Conservation (phyloP, 768 basidiomycete genomes). For the Suillus weaverae region DNA sequence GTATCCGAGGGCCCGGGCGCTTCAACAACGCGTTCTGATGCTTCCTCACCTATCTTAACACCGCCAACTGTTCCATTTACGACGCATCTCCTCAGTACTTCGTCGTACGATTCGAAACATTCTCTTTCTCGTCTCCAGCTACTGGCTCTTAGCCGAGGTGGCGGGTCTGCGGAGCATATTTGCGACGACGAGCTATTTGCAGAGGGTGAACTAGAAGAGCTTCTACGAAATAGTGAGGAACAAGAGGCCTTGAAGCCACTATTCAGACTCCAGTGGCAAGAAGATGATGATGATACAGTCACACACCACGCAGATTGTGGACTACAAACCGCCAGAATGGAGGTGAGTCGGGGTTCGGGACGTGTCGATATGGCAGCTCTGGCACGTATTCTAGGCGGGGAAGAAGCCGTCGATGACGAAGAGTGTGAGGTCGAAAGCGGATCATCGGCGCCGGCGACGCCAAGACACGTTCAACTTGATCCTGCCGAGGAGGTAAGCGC, state of each 20-base stretch:
- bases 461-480: conserved; percentile 20
- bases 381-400: conserved; percentile 45
- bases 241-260: conserved; percentile 40
- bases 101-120: conserved; percentile 18
- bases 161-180: conserved; percentile 49
- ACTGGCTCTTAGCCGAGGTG: conserved; percentile 58
- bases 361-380: conserved; percentile 61
- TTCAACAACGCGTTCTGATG: conserved; percentile 10
- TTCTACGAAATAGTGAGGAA: conserved; percentile 57
- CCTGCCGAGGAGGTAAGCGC: conserved; percentile 42
- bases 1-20: neutral
- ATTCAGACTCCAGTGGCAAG: conserved; percentile 39
- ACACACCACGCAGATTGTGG: conserved; percentile 24
- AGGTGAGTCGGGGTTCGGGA: conserved; percentile 33
- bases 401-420: conserved; percentile 26
- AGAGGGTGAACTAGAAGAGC: conserved; percentile 63
- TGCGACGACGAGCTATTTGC: conserved; percentile 72
- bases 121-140: conserved; percentile 67
- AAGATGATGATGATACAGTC: conserved; percentile 18
- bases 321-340: conserved; percentile 7
- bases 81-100: conserved; percentile 39
- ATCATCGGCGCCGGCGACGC: neutral
- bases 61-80: conserved; percentile 53
- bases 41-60: conserved; percentile 22
- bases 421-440: conserved; percentile 26